Percentiles rank a stretch among this genome's conserved stretches.
These are phyloP conservation scores for Aspergillus wentii DNA, from an alignment of 495 filamentous ascomycete genomes.

Conservation along the genomic window DNA sequence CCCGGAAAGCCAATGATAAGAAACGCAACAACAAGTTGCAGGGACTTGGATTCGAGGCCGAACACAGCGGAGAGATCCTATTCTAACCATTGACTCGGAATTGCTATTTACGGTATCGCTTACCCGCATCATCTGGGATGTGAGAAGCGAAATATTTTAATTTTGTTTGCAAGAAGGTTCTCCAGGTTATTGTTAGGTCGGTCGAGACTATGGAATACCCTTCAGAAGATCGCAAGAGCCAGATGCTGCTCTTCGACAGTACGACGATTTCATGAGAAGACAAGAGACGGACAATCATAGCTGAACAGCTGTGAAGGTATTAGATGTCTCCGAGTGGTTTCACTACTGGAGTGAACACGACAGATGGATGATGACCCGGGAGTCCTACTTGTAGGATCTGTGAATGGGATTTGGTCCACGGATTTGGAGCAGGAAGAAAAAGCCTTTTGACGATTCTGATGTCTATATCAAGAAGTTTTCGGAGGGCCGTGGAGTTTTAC, in stretches of 20 bases:
- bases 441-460: conserved; percentile 17
- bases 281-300: too few species aligned
- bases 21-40: conserved; percentile 60
- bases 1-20: conserved; percentile 70
- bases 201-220: conserved; percentile 3
- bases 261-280: too few species aligned
- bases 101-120: background rate
- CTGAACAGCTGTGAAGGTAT: too few species aligned
- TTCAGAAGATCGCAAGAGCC: background rate
- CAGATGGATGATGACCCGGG: conserved; percentile 2
- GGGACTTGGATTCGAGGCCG: conserved; percentile 80
- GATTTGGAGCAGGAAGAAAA: conserved; percentile 4
- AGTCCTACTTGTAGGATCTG: too few species aligned
- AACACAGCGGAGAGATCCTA: conserved; percentile 71
- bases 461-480: too few species aligned
- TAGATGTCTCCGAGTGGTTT: too few species aligned
- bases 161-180: too few species aligned
- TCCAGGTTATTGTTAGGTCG: conserved; percentile 1
- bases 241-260: conserved; percentile 1
- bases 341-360: too few species aligned
- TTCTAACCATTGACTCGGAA: conserved; percentile 36
- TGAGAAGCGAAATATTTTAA: too few species aligned
- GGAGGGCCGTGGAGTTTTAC: conserved; percentile 8
- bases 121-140: background rate
- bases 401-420: background rate